Percentiles rank a stretch among this genome's conserved stretches.
These are phyloP conservation scores for Trebouxia sp. DNA, from an alignment of 139 green algal genomes.

Conservation along the genomic window DNA sequence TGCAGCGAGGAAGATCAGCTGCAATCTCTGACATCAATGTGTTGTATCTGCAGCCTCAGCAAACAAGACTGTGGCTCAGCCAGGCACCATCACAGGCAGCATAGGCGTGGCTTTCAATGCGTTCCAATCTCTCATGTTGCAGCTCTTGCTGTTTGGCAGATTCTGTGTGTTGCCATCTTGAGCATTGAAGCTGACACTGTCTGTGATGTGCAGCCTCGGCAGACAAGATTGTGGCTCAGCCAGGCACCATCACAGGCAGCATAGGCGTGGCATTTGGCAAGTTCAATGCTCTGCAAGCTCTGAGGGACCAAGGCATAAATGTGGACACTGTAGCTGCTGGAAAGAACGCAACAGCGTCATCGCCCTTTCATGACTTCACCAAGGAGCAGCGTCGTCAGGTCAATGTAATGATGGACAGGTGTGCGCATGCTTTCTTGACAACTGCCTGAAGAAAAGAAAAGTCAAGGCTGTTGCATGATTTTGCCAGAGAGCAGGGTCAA, in stretches of 20 bases:
- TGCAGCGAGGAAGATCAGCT: not conserved
- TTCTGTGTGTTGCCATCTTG: no score
- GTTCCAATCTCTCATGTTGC: conserved; percentile 72
- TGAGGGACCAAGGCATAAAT: conserved; percentile 77
- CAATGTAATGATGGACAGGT: not conserved
- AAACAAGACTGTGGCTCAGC: conserved; percentile 81
- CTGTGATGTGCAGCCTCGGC: conserved; percentile 63
- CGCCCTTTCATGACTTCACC: conserved; percentile 44
- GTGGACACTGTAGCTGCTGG: conserved; percentile 78
- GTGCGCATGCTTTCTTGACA: not conserved
- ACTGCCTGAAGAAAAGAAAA: no score
- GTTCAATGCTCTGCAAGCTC: conserved; percentile 84
- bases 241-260: conserved; percentile 90
- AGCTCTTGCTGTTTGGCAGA: not conserved
- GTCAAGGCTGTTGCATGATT: no score
- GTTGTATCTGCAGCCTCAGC: not conserved
- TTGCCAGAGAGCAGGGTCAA: no score
- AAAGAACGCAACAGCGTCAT: conserved; percentile 44
- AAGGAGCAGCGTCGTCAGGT: conserved; percentile 15
- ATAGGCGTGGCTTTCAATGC: conserved; percentile 80
- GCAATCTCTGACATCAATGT: no score
- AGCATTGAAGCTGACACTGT: conserved; percentile 58
- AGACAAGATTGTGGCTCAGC: conserved; percentile 81
- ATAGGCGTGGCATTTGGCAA: conserved; percentile 82
- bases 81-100: conserved; percentile 90